Base-by-base conservation (phyloP, 371 early-diverging fungal genomes). In the Mucor mucedo region DNA sequence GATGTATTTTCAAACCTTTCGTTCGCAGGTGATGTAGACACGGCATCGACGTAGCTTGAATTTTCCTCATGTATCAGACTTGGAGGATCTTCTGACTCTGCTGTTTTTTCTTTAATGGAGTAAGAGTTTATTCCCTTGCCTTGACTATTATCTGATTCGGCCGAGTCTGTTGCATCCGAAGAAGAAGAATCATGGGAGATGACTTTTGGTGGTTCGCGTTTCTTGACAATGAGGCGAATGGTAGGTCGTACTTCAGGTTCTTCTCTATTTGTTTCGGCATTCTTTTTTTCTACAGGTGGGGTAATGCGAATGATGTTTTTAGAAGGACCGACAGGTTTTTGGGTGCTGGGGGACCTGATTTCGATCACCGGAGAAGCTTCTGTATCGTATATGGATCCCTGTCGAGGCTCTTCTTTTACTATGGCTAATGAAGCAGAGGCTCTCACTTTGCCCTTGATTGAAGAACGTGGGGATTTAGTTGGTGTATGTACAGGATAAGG, bases 301-400 rank as follows among this genome's bases (percentile, higher is more conserved):
- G 47, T n/a, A 21, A 47, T 47, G 21, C 47, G 47, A 47, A 47
- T 47, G 21, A 47, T 47, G 47, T 47, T 47, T 47, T 21, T 47
- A 0, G 47, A n/a, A 5, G 21, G 8, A 1, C 21, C 8, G 11
- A 28, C n/a, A 21, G 28, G 7, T 54, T 13, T 38, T 33, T 38
- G 21, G 5, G 21, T 47, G 6, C 4, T 27, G 7, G 27, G 27
- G 16, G 21, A 21, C 21, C 21, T 21, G 21, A 21, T 35, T 35
- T 35, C 8, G 8, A 35, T 35, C 35, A 35, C 35, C 8, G 35
- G 8, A 6, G 8, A 4, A 35, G 35, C 6, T 8, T 35, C 35
- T 4, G 4, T 35, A 6, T 8, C 35, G 8, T 35, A 35, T 4
- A 35, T 35, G 4, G 35, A 35, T 35, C 35, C 35, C 8, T 35